These are phyloP conservation scores for Rosa lucieae DNA, from an alignment of 306 rosid genomes.

Conservation along the genomic window DNA sequence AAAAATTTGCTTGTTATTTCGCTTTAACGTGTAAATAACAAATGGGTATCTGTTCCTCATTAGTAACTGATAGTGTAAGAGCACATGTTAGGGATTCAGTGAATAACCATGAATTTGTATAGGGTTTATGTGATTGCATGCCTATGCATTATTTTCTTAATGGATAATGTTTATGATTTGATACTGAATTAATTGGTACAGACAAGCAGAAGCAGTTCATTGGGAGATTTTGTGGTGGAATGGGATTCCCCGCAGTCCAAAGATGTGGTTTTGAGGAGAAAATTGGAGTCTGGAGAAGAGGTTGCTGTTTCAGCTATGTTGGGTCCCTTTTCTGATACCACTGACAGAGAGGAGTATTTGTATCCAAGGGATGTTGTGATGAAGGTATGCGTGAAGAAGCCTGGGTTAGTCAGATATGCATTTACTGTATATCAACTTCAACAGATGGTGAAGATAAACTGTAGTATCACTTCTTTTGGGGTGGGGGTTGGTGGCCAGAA, in stretches of 20 bases:
- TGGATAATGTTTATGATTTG: background rate
- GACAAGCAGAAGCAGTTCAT: conserved; percentile 36
- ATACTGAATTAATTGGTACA: conserved; percentile 23
- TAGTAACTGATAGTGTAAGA: too few species aligned
- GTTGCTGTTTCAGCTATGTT: conserved; percentile 67
- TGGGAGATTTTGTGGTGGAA: conserved; percentile 62
- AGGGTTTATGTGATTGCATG: too few species aligned
- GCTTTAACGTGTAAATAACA: background rate
- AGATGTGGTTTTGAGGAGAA: conserved; percentile 66
- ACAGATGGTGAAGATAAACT: background rate
- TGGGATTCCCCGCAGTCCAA: conserved; percentile 49
- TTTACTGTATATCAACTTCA: background rate
- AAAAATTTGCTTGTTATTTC: too few species aligned
- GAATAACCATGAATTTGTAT: too few species aligned
- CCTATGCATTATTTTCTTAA: too few species aligned
- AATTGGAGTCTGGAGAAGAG: conserved; percentile 63
- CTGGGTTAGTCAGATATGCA: conserved; percentile 26
- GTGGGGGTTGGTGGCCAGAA: too few species aligned
- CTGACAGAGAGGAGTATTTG: background rate
- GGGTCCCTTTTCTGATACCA: conserved; percentile 38
- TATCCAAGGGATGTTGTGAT: conserved; percentile 57
- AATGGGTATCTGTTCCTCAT: background rate
- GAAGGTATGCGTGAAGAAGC: conserved; percentile 79
- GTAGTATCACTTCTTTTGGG: background rate
- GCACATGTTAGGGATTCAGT: too few species aligned